Evolutionary conservation across 768 basidiomycete species (phyloP), one percentile per base, ranked within the genome.

Genomic region (Sarcodon aspratus): DNA sequence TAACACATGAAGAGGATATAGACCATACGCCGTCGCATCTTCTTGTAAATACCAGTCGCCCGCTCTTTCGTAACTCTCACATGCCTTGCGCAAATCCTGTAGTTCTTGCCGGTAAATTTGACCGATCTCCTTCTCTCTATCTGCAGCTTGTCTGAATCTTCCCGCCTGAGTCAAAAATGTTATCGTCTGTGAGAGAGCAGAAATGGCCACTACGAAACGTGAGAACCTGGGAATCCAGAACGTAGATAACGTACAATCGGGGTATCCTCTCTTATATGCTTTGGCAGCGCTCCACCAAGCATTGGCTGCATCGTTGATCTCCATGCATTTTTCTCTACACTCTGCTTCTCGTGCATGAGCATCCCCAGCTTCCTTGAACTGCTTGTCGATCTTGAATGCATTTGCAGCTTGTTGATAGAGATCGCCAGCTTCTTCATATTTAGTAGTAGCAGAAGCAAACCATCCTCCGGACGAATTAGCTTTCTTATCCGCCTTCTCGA

Each of bases 241-340:
- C 7, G 31, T 18, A 48, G 48, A 44, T 27, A 9, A 66, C 82
- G 62, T 62, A 96, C 95, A 71, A 56, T 91, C 85, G 33, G 75
- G 93, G 63, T 75, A 80, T 21, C 82, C 85, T 66, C 86, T 76
- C 72, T 97, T 99, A 73, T 88, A 99, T 9, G 86, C 82, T 69
- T 98, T 98, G 33, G 90, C 83, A 10, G 96, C 94, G 62, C 95
- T 96, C 89, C 95, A 97, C 85, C 86, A 98, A 8, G 94, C 94
- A 61, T 94, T 95, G 17, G 93, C 87, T n/a, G 95, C 94, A 56
- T 98, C 96, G 55, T 92, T 92, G 44, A 63, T 66, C 66, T 98
- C 95, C 44, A 86, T 84, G 58, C 80, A 84, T 52, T 82, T 80
- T 66, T 94, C 83, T 57, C 93, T 78, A 64, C 93, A 96, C 58